Conservation (phyloP, 768 basidiomycete species). For the Trametes cubensis region DNA sequence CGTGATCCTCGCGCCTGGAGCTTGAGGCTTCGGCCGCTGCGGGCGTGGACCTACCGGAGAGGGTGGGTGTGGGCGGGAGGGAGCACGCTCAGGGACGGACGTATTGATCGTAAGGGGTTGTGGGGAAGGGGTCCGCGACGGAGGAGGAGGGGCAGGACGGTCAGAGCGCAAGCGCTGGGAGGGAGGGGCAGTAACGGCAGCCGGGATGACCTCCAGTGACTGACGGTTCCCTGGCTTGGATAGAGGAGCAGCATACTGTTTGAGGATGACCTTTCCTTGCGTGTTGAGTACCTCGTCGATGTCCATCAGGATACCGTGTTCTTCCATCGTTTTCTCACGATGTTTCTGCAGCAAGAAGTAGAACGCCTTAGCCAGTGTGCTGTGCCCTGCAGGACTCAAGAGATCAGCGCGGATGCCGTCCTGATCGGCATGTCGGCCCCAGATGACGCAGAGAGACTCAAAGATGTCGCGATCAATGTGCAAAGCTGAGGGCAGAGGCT, state of each 20-base stretch:
- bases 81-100: slow-evolving; percentile 24
- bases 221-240: slow-evolving; percentile 30
- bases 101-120: slow-evolving; percentile 24
- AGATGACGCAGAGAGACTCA: slow-evolving; percentile 78
- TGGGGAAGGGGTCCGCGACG: slow-evolving; percentile 36
- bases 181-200: slow-evolving; percentile 5
- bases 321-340: slow-evolving; percentile 63
- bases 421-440: slow-evolving; percentile 71
- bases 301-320: slow-evolving; percentile 51
- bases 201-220: slow-evolving; percentile 17
- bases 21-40: slow-evolving; percentile 30
- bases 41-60: slow-evolving; percentile 58
- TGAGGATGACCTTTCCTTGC: slow-evolving; percentile 38
- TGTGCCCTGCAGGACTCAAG: slow-evolving; percentile 67
- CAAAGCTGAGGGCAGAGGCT: slow-evolving; percentile 65
- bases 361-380: slow-evolving; percentile 83
- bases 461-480: slow-evolving; percentile 80
- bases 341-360: slow-evolving; percentile 83
- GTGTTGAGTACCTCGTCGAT: slow-evolving; percentile 34
- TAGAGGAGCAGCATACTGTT: slow-evolving; percentile 47
- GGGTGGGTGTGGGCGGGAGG: slow-evolving; percentile 46
- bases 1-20: slow-evolving; percentile 10
- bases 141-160: slow-evolving; percentile 34
- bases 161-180: slow-evolving; percentile 26
- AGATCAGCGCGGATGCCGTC: slow-evolving; percentile 65